phyloP scores from a whole-genome alignment of 2,329 filamentous ascomycete species.

The Nigrograna mackinnonii region DNA sequence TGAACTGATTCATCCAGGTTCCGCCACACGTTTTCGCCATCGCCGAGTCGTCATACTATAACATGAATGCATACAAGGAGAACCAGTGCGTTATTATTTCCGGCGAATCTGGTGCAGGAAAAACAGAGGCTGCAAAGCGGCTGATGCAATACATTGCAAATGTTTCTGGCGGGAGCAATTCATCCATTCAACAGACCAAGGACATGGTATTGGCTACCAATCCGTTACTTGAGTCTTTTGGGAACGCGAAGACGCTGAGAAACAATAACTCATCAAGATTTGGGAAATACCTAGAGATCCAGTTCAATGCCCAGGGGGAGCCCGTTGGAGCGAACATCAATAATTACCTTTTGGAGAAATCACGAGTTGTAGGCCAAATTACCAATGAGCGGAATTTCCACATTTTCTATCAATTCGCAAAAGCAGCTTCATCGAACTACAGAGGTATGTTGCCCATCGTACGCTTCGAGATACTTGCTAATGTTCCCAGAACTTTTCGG shows the following conservation, averaged over 20 bases:
- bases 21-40: conserved; percentile 97
- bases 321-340: conserved; percentile 97
- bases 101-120: conserved; percentile 95
- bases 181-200: conserved; percentile 94
- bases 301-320: conserved; percentile 91
- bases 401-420: conserved; percentile 99
- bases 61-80: conserved; percentile 99
- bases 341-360: conserved; percentile 96
- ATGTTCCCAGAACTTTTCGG: conserved; percentile 70
- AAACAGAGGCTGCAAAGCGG: conserved; percentile 97
- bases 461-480: conserved; percentile 8
- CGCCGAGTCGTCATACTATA: conserved; percentile 95
- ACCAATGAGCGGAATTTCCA: conserved; percentile 96
- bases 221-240: conserved; percentile 93
- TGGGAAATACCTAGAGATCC: conserved; percentile 96
- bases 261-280: conserved; percentile 99
- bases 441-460: conserved; percentile 52
- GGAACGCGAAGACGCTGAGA: conserved; percentile 94
- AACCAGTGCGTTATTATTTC: conserved; percentile 99
- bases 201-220: conserved; percentile 99
- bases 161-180: conserved; percentile 82
- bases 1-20: conserved; percentile 50
- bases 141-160: conserved; percentile 99
- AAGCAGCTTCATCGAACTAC: conserved; percentile 86
- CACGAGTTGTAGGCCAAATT: conserved; percentile 93